Evolutionary conservation across 2,329 filamentous ascomycete species (phyloP).

Genomic region (Epichloe gansuensis): DNA sequence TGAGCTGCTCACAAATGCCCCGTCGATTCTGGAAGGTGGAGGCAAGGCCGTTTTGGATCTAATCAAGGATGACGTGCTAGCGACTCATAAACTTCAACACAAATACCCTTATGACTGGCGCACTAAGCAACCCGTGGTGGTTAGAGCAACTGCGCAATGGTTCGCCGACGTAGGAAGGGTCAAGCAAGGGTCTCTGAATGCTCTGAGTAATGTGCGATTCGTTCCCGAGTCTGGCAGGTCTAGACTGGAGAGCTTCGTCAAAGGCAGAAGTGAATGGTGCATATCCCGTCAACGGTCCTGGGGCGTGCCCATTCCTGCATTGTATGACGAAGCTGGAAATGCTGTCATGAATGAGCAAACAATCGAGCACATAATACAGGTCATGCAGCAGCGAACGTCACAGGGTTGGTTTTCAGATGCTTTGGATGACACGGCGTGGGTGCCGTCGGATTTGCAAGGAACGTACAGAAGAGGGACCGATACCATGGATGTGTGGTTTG

Average conservation of each 20-base stretch:
- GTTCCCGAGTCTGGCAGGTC: slow-evolving; percentile 62
- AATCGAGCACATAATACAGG: slow-evolving; percentile 71
- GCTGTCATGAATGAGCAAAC: slow-evolving; percentile 70
- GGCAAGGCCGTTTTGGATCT: slow-evolving; percentile 57
- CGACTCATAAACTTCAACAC: slow-evolving; percentile 62
- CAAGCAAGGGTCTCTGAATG: slow-evolving; percentile 58
- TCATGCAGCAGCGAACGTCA: slow-evolving; percentile 67
- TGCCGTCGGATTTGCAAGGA: slow-evolving; percentile 50
- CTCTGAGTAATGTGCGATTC: slow-evolving; percentile 63
- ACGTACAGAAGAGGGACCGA: slow-evolving; percentile 68
- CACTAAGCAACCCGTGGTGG: slow-evolving; percentile 83
- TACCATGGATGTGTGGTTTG: slow-evolving; percentile 99
- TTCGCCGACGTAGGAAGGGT: slow-evolving; percentile 85
- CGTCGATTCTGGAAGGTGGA: slow-evolving; percentile 60
- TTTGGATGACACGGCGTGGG: slow-evolving; percentile 64
- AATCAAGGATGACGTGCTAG: slow-evolving; percentile 53
- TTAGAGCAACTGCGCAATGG: slow-evolving; percentile 92
- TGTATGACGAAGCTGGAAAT: slow-evolving; percentile 63
- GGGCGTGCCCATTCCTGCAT: slow-evolving; percentile 90
- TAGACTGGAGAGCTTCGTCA: slow-evolving; percentile 74
- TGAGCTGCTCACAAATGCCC: slow-evolving; percentile 49
- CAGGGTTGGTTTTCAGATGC: slow-evolving; percentile 91
- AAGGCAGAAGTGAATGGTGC: slow-evolving; percentile 88
- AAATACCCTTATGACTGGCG: slow-evolving; percentile 99
- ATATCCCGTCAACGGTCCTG: slow-evolving; percentile 92